Percentiles rank a stretch among this genome's conserved stretches.
phyloP scores from a whole-genome alignment of 768 basidiomycete species.

The Phanerochaete carnosa region DNA sequence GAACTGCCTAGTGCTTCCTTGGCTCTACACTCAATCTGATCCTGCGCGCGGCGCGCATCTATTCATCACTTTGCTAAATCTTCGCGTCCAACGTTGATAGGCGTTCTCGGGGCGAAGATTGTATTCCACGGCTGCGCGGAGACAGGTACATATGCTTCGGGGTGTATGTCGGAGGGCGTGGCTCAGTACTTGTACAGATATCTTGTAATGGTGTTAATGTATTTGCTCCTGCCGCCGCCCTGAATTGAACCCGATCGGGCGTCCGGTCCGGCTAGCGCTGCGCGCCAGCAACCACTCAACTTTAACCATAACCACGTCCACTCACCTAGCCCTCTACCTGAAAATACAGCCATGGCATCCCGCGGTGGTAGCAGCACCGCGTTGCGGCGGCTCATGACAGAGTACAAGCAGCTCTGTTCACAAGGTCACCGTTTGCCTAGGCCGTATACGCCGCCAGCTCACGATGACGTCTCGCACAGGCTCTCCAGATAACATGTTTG shows the following conservation, averaged over 20 bases:
- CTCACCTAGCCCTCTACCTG: background rate
- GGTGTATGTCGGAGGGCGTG: background rate
- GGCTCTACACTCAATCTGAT: background rate
- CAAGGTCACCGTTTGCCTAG: conserved; percentile 44
- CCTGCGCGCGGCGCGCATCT: background rate
- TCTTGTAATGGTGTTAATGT: no score
- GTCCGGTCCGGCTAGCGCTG: no score
- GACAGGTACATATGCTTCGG: background rate
- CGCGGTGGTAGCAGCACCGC: conserved; percentile 67
- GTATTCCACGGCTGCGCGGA: no score
- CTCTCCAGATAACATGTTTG: conserved; percentile 94
- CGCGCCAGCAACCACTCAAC: no score
- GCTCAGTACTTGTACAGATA: no score
- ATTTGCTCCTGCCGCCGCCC: no score
- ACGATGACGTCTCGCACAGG: conserved; percentile 36
- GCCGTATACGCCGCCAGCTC: background rate
- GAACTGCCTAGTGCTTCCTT: background rate
- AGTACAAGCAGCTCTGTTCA: conserved; percentile 83
- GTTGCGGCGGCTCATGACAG: conserved; percentile 85
- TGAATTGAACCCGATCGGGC: no score
- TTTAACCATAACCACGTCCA: background rate
- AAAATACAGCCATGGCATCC: conserved; percentile 42
- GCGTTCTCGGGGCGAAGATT: background rate
- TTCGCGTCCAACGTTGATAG: background rate
- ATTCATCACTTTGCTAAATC: background rate